Base-by-base conservation (phyloP, 352 stramenopile species). In the Phytophthora sojae region DNA sequence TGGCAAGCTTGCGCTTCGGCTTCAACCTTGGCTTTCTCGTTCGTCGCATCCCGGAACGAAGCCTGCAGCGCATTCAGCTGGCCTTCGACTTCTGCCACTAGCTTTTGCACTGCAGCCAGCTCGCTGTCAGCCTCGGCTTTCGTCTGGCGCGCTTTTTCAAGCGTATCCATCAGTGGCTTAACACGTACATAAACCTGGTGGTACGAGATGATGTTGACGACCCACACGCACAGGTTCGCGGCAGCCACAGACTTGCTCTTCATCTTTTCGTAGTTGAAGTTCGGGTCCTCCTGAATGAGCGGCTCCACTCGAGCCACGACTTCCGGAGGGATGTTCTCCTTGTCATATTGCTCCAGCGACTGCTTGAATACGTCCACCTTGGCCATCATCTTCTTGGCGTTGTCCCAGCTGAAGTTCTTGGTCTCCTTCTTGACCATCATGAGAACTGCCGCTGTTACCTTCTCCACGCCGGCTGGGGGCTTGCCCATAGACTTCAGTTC, bases 371-470 rank as follows among this genome's bases (percentile, higher is more conserved):
- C 81, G 64, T 98, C 93, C 12, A 97, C 88, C 39, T 98, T 98
- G 2, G 94, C 94, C 94, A 98, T 98, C 94, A 98, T 98, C 69
- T 97, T 98, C 81, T 98, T 98, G 11, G 94, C 94, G 64, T 97
- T 98, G 42, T 98, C 94, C 94, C 94, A 98, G 47, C 86, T 93
- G 51, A 98, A 97, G 66, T 98, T 97, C 60, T 96, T 96, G 37
- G 93, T 98, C 72, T 98, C 93, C 47, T 93, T 88, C 76, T 97
- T 98, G n/a, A 98, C 51, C 77, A 98, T 91, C 74, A 98, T 97
- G 1, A 98, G 73, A 32, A 98, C 80, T 0, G 90, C 91, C 6
- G 89, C 88, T 0, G 93, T 97, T 7, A 98, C 93, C 57, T 97
- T 97, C 32, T 96, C 92, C 1, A 97, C 91, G 14, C 92, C 92